These are phyloP conservation scores for Coemansia sp. DNA, from an alignment of 192 early-diverging fungal genomes.

Conservation along the genomic window DNA sequence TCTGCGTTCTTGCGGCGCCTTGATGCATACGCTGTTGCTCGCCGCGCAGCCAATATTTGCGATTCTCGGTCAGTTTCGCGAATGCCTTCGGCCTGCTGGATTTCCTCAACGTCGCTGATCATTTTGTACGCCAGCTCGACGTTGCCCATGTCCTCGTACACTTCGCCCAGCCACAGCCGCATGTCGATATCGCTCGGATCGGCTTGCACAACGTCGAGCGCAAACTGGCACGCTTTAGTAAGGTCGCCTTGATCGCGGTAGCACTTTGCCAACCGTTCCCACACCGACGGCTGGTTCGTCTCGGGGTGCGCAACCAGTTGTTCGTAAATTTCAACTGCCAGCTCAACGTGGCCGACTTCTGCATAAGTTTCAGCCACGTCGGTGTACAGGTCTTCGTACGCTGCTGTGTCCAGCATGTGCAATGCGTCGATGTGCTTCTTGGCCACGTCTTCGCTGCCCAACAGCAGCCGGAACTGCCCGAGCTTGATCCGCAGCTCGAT, in stretches of 20 bases:
- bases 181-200: constrained; percentile 61
- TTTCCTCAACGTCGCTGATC: constrained; percentile 39
- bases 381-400: constrained; percentile 38
- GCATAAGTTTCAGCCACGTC: constrained; percentile 36
- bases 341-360: constrained; percentile 15
- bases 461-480: constrained; percentile 72
- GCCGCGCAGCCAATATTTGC: neutral
- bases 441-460: constrained; percentile 70
- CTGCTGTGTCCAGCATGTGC: constrained; percentile 35
- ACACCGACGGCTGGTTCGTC: constrained; percentile 41
- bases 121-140: constrained; percentile 35
- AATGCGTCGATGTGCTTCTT: constrained; percentile 41
- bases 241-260: constrained; percentile 60
- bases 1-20: constrained; percentile 26
- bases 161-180: constrained; percentile 59
- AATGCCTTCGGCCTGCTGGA: constrained; percentile 17
- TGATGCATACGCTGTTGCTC: neutral
- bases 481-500: constrained; percentile 85
- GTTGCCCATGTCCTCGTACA: constrained; percentile 65
- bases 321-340: constrained; percentile 33
- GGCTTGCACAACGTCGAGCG: constrained; percentile 52
- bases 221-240: constrained; percentile 57
- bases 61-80: neutral
- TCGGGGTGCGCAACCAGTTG: constrained; percentile 8
- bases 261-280: constrained; percentile 63